A percentile compares a stretch with the other conserved stretches of the same genome.
Evolutionary conservation across 177 flowering plant species (phyloP).

Genomic region (Telopea speciosissima): DNA sequence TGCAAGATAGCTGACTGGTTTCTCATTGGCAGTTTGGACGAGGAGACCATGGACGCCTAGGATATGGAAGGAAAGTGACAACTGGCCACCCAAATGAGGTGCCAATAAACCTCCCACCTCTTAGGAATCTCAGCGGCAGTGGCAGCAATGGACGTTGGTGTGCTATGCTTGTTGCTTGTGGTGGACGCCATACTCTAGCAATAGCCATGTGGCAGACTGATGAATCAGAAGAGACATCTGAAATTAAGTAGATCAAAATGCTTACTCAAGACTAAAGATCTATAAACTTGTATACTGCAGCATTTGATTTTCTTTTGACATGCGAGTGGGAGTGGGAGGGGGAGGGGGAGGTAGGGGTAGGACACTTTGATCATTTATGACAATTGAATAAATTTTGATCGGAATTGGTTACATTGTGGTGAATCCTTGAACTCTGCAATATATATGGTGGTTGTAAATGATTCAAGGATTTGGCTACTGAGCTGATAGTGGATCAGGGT

Average conservation of each 20-base stretch:
- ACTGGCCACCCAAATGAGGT: conserved; percentile 96
- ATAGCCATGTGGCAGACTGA: conserved; percentile 56
- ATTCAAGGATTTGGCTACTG: conserved; percentile 36
- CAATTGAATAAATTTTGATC: background rate
- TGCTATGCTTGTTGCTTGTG: conserved; percentile 85
- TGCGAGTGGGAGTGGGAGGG: background rate
- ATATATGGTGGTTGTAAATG: background rate
- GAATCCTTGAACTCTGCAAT: background rate
- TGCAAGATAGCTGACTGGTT: background rate
- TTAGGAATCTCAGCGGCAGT: conserved; percentile 19
- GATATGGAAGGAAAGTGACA: conserved; percentile 82
- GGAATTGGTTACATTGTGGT: background rate
- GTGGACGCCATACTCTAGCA: conserved; percentile 96
- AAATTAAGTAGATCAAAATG: background rate
- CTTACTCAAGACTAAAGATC: background rate
- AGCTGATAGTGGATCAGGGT: conserved; percentile 38
- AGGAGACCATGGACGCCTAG: conserved; percentile 98
- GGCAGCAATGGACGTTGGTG: conserved; percentile 57
- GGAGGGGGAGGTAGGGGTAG: background rate
- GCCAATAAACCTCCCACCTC: conserved; percentile 63
- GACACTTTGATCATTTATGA: too few relatives aligned
- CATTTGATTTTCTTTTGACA: too few relatives aligned
- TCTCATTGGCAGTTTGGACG: conserved; percentile 71
- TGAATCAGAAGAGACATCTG: conserved; percentile 3
- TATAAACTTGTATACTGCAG: background rate